Conservation (phyloP, 768 basidiomycete genomes). For the Cantharellus cinnabarinus region DNA sequence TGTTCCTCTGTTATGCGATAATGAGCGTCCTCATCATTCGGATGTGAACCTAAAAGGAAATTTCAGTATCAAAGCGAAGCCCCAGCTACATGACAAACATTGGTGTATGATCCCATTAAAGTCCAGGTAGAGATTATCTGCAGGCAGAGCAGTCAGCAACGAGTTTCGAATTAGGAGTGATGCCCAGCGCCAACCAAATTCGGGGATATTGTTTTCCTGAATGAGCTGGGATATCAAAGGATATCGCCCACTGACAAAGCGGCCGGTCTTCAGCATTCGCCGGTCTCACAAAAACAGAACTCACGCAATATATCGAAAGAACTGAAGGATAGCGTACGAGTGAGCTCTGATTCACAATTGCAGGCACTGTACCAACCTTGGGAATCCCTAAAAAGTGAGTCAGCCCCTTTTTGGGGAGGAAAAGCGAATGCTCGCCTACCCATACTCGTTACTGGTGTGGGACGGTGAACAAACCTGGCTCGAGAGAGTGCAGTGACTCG, state of each 20-base stretch:
- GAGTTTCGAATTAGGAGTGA: background rate
- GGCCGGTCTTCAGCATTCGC: background rate
- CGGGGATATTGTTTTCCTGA: slow-evolving; percentile 95
- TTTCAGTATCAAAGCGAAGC: background rate
- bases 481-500: background rate
- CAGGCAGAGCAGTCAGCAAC: background rate
- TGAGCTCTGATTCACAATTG: background rate
- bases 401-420: background rate
- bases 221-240: slow-evolving; percentile 95
- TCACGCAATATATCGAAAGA: slow-evolving; percentile 91
- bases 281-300: slow-evolving; percentile 15
- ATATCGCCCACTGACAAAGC: slow-evolving; percentile 61
- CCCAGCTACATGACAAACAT: slow-evolving; percentile 20
- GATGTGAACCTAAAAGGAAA: slow-evolving; percentile 53
- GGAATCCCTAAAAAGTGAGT: slow-evolving; percentile 22
- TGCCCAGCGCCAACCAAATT: slow-evolving; percentile 48
- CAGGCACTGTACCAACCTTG: slow-evolving; percentile 17
- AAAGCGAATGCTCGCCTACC: no score
- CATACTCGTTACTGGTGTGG: background rate
- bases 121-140: slow-evolving; percentile 82
- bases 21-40: slow-evolving; percentile 88
- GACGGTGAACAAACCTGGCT: background rate
- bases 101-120: slow-evolving; percentile 89
- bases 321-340: slow-evolving; percentile 26
- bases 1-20: slow-evolving; percentile 92